Conservation (phyloP, 768 basidiomycete species). For the Agaricus subrufescens region DNA sequence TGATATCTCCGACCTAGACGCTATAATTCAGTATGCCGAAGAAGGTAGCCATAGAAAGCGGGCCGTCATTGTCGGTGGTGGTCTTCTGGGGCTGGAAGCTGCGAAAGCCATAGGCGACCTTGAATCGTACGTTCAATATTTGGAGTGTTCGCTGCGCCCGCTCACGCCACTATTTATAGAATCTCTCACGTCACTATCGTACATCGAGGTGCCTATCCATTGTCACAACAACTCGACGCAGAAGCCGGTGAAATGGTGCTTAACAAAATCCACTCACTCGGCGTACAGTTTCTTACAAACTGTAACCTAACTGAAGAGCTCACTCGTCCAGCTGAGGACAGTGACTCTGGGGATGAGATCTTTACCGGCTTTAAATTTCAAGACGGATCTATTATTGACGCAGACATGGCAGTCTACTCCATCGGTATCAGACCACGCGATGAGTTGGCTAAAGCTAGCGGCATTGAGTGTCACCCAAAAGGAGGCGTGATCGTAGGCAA, state of each 20-base stretch:
- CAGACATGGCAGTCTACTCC: conserved; percentile 59
- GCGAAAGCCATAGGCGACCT: conserved; percentile 70
- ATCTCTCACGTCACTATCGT: conserved; percentile 47
- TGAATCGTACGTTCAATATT: conserved; percentile 20
- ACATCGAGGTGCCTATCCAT: conserved; percentile 45
- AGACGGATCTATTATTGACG: conserved; percentile 39
- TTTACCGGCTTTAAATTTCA: conserved; percentile 48
- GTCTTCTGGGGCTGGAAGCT: conserved; percentile 68
- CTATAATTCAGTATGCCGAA: conserved; percentile 56
- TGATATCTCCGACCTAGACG: conserved; percentile 63
- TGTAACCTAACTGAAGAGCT: conserved; percentile 28
- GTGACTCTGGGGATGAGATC: conserved; percentile 18
- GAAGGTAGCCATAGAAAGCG: conserved; percentile 32
- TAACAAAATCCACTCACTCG: conserved; percentile 53
- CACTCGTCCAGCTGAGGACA: conserved; percentile 19
- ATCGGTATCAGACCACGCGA: conserved; percentile 71
- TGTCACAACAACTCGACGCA: conserved; percentile 55
- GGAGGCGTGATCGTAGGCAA: conserved; percentile 62
- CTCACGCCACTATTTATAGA: conserved; percentile 11
- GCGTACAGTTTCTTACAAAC: conserved; percentile 48
- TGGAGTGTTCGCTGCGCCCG: background rate
- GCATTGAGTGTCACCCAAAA: conserved; percentile 41
- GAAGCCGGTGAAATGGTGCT: conserved; percentile 59
- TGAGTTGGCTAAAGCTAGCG: conserved; percentile 51
- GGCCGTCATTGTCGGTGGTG: conserved; percentile 63